Conservation (phyloP, 116 monocot species). For the Posidonia oceanica region DNA sequence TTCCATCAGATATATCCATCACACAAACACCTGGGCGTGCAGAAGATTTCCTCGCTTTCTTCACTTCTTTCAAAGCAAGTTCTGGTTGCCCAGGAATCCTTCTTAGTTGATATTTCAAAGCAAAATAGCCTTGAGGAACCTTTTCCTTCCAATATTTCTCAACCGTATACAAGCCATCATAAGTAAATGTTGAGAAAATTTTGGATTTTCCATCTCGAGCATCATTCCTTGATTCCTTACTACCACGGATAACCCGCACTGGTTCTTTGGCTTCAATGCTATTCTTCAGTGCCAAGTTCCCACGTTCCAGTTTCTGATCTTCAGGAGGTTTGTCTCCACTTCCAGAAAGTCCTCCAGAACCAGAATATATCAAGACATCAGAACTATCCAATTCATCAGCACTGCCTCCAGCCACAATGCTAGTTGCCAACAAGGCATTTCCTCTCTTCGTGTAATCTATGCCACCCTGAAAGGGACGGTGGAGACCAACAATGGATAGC, state of each 20-base stretch:
- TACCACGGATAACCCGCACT: constrained; percentile 73
- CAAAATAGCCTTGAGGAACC: constrained; percentile 12
- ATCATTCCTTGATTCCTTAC: constrained; percentile 29
- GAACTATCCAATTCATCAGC: constrained; percentile 56
- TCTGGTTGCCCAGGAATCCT: constrained; percentile 19
- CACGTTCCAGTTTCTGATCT: constrained; percentile 89
- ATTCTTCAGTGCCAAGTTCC: constrained; percentile 76
- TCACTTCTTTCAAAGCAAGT: constrained; percentile 19
- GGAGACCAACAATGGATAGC: constrained; percentile 67
- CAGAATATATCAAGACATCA: constrained; percentile 66
- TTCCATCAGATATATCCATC: constrained; percentile 44
- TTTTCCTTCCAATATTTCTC: constrained; percentile 22
- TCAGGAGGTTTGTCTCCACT: constrained; percentile 28
- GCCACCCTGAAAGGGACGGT: constrained; percentile 55
- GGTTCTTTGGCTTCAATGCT: constrained; percentile 42
- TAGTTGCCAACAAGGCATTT: constrained; percentile 37
- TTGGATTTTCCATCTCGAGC: constrained; percentile 15
- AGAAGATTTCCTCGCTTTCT: constrained; percentile 10
- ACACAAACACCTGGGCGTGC: constrained; percentile 23
- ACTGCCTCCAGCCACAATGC: constrained; percentile 74
- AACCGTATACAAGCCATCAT: constrained; percentile 17
- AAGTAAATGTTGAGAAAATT: constrained; percentile 13
- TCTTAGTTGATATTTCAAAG: constrained; percentile 19
- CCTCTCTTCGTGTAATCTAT: constrained; percentile 54
- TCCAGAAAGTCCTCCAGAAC: constrained; percentile 27